These are phyloP conservation scores for Beverwykella pulmonaria DNA, from an alignment of 495 filamentous ascomycete species.

Conservation along the genomic window DNA sequence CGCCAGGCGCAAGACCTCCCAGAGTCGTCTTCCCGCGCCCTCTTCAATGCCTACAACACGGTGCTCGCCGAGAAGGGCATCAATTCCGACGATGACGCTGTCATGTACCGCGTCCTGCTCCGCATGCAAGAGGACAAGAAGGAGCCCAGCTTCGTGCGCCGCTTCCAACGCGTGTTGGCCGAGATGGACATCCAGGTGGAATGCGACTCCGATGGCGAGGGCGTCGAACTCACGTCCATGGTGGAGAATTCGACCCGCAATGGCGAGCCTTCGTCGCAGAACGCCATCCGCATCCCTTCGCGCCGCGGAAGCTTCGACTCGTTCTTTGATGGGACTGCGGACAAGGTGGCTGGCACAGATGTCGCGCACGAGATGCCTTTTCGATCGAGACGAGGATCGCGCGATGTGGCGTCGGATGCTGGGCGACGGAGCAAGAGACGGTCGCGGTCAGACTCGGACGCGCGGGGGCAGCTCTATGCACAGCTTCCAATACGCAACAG, in stretches of 20 bases:
- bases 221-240: conserved; percentile 41
- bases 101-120: conserved; percentile 77
- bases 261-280: neutral
- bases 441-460: conserved; percentile 38
- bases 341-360: conserved; percentile 25
- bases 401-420: conserved; percentile 52
- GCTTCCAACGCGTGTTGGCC: conserved; percentile 66
- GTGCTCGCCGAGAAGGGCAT: conserved; percentile 67
- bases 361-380: conserved; percentile 13
- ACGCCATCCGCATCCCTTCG: conserved; percentile 18
- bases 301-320: conserved; percentile 62
- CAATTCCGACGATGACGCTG: conserved; percentile 69
- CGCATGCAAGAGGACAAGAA: conserved; percentile 62
- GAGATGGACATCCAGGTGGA: conserved; percentile 70
- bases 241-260: conserved; percentile 19
- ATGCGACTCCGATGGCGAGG: conserved; percentile 53
- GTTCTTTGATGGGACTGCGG: conserved; percentile 52
- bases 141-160: conserved; percentile 58
- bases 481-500: conserved; percentile 32
- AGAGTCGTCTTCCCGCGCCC: conserved; percentile 69
- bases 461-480: conserved; percentile 8
- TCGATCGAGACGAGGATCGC: conserved; percentile 40
- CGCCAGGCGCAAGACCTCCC: conserved; percentile 67
- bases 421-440: conserved; percentile 42
- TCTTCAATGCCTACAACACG: conserved; percentile 78